Evolutionary conservation across 176 grass and related monocot species (phyloP), one percentile per base, ranked within the genome.

Genomic region (Pontederia paniculata): DNA sequence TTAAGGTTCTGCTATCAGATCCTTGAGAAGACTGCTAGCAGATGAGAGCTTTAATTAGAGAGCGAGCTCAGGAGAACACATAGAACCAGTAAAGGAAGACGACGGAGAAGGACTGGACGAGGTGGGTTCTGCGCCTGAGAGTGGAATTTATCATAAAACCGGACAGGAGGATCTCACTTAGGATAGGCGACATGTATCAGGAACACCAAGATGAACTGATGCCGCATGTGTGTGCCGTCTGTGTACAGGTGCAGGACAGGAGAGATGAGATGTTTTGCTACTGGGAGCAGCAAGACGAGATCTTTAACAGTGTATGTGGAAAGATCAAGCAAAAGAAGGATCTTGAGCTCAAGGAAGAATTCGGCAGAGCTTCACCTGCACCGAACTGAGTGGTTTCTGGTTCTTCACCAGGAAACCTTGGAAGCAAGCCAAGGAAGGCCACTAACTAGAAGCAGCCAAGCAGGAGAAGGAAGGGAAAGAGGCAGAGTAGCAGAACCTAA

Each of bases 11-110:
- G n/a, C 5, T 19, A 21, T 10, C 0, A 21, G 17, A 18, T 53
- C 17, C 18, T 5, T 21, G 7, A 37, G 28, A 1, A 37, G 28
- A 37, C 28, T 37, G 28, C 28, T 37, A 3, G 28, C 5, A 37
- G 28, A 37, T 6, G 28, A 37, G 8, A 19, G 9, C 1, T 37
- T 37, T 37, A n/a, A n/a, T n/a, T n/a, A 37, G 5, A 6, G 28
- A 37, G 28, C 7, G 28, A 37, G 28, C 28, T 73, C 73, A 66
- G 75, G 88, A 88, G 84, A 94, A 88, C 18, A 94, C 88, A 78
- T 94, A 94, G 63, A 94, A 94, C 88, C 88, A 94, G 67, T 94
- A 88, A 48, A 94, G 88, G 71, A 94, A 94, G 31, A 94, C 80
- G 58, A 94, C 83, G 17, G 88, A 94, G 77, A 94, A 94, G 60